Evolutionary conservation across 352 stramenopile genomes (phyloP).

Genomic region (Phytophthora palmivora): DNA sequence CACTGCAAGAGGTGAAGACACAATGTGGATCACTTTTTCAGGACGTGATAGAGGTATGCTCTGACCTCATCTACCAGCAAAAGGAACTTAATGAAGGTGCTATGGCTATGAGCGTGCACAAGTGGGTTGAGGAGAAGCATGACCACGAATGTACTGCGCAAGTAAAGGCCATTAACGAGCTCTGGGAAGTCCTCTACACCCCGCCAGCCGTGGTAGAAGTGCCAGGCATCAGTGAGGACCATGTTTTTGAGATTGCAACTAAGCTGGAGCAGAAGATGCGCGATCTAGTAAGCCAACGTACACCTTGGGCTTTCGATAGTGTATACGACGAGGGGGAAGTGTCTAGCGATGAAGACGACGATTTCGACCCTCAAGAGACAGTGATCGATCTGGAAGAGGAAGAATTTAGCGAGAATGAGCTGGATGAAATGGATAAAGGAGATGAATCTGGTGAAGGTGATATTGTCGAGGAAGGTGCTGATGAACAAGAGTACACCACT

Average conservation of each 20-base stretch:
- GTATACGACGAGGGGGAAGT: slow-evolving; percentile 33
- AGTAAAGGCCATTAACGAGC: slow-evolving; percentile 81
- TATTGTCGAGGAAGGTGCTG: slow-evolving; percentile 10
- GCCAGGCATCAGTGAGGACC: slow-evolving; percentile 53
- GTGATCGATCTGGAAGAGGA: slow-evolving; percentile 25
- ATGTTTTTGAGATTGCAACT: slow-evolving; percentile 53
- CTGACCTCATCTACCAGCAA: slow-evolving; percentile 84
- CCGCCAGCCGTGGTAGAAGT: slow-evolving; percentile 75
- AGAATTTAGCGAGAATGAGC: slow-evolving; percentile 22
- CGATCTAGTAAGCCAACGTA: slow-evolving; percentile 56
- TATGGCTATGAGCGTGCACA: slow-evolving; percentile 91
- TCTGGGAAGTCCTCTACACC: slow-evolving; percentile 72
- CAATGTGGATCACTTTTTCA: slow-evolving; percentile 81
- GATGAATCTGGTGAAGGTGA: slow-evolving; percentile 13
- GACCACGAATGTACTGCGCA: slow-evolving; percentile 73
- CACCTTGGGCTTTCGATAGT: slow-evolving; percentile 67
- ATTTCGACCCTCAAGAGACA: slow-evolving; percentile 31
- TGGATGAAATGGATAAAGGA: slow-evolving; percentile 24
- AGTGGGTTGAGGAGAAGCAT: slow-evolving; percentile 80
- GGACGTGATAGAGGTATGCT: slow-evolving; percentile 87
- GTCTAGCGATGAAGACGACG: slow-evolving; percentile 25
- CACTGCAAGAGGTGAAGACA: slow-evolving; percentile 76
- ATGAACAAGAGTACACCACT: slow-evolving; percentile 9
- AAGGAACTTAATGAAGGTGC: slow-evolving; percentile 79
- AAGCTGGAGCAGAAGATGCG: slow-evolving; percentile 53